Base-by-base conservation (phyloP, 1,139 yeast species). In the Kodamaea arcana region DNA sequence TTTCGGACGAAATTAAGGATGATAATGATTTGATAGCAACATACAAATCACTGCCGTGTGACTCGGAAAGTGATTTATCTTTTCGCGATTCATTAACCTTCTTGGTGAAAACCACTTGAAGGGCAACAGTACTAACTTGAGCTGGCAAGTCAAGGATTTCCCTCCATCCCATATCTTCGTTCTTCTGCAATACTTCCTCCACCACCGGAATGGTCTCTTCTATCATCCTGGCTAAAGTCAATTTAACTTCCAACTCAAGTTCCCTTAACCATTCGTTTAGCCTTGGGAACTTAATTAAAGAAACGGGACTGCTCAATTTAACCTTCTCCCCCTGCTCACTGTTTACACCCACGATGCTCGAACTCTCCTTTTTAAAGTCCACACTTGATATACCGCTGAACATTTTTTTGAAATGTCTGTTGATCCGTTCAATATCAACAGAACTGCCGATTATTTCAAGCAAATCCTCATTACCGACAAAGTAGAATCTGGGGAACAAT, bases 381-480 rank as follows among this genome's bases (percentile, higher is more conserved):
- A 86, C 47, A 3, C 65, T 55, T 0, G 71, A 49, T 8, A 87
- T 65, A 1, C 94, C 94, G 3, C 78, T 58, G 54, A 83, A 88
- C 79, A 92, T 74, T 49, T 85, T 86, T 34, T 66, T 67, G 36
- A 87, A 58, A 50, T 84, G 94, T 41, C 68, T 71, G 20, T 81
- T 80, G 3, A 82, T 63, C 7, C 74, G 55, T 0, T 43, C 41
- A 4, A 76, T 55, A 45, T 81, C 75, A 7, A 58, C 60, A 0
- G 80, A 66, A 39, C 80, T 72, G 3, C 97, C 96, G 36, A 92
- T 74, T 27, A 92, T 74, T 43, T 87, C 95, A 26, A 92, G 61
- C 27, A 92, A 62, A 52, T 90, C 97, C 44, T 88, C 96, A 51
- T 92, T 92, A 5, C 97, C 97, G 26, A 92, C 64, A 51, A 92